These are phyloP conservation scores for Thelonectria olida DNA, from an alignment of 2,329 filamentous ascomycete species.

Conservation along the genomic window DNA sequence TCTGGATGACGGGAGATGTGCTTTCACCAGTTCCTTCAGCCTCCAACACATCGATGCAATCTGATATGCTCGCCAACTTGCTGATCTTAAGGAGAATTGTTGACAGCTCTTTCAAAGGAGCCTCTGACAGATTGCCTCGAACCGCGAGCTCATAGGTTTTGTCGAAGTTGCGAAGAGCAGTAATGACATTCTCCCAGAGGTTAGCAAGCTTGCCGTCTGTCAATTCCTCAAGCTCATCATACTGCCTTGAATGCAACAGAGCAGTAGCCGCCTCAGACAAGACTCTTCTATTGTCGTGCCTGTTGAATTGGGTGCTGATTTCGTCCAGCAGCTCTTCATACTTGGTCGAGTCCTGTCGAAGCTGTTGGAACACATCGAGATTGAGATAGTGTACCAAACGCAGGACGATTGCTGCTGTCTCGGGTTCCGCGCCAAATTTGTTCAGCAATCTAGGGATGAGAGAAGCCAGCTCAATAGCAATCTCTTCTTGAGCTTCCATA, in stretches of 20 bases:
- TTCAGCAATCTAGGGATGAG: slow-evolving; percentile 87
- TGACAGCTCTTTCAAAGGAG: slow-evolving; percentile 74
- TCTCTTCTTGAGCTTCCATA: slow-evolving; percentile 78
- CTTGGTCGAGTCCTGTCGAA: slow-evolving; percentile 84
- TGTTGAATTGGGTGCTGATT: slow-evolving; percentile 91
- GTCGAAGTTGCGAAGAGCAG: slow-evolving; percentile 76
- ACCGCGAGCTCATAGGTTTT: slow-evolving; percentile 76
- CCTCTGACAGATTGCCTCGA: slow-evolving; percentile 73
- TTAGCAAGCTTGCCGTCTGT: slow-evolving; percentile 81
- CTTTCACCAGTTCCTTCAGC: slow-evolving; percentile 61
- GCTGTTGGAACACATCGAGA: slow-evolving; percentile 85
- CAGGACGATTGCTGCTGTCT: slow-evolving; percentile 86
- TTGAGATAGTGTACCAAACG: slow-evolving; percentile 88
- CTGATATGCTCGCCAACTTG: slow-evolving; percentile 81
- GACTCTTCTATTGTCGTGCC: slow-evolving; percentile 88
- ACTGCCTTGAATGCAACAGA: slow-evolving; percentile 84
- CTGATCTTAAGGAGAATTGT: slow-evolving; percentile 82
- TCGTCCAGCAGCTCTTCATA: slow-evolving; percentile 88
- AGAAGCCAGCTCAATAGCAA: slow-evolving; percentile 78
- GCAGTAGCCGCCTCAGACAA: slow-evolving; percentile 84
- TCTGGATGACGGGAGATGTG: slow-evolving; percentile 66
- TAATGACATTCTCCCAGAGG: slow-evolving; percentile 86
- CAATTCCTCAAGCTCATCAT: slow-evolving; percentile 88
- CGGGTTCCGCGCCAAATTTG: slow-evolving; percentile 91
- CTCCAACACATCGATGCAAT: slow-evolving; percentile 81